Evolutionary conservation across 2,329 filamentous ascomycete species (phyloP), one percentile per base, ranked within the genome.

Genomic region (Fusarium temperatum): DNA sequence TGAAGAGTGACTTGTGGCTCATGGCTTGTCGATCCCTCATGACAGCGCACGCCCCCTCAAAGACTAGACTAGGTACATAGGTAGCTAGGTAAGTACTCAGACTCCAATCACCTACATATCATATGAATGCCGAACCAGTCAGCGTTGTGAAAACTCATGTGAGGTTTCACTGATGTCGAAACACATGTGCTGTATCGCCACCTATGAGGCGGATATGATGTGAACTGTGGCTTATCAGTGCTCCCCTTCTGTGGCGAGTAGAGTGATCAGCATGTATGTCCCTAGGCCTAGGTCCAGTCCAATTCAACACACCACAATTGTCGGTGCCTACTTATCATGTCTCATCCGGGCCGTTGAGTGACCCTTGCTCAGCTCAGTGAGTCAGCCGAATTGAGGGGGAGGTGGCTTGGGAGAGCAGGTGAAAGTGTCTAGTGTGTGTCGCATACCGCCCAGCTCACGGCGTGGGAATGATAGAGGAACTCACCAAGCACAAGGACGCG

Each of bases 1-100:
- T 75, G 68, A 51, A 65, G 56, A 75, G 73, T 71, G 72, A 78
- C 77, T 77, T 79, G 73, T 78, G 75, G 77, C 76, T 78, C 76
- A 64, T 67, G 54, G 66, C 61, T 70, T 63, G 73, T 61, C 74
- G 73, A 78, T 78, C 73, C 68, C 58, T 70, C 67, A 63, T 42
- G 44, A 63, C 54, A 63, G 22, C 61, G 66, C 77, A 74, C 76
- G 36, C 77, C 74, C 76, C 51, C 63, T 32, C 30, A 20, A 30
- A 8, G 22, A n/a, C 11, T 36, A 30, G 45, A n/a, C 20, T 30
- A 26, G 44, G 44, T 24, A 24, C 24, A 24, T 47, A 48, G 20
- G 45, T 47, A 15, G 17, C n/a, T 26, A 63, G 26, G 32, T 65
- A 64, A 51, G 65, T 36, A 36, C 38, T 22, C 26, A 64, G 57